These are phyloP conservation scores for Knoxia roxburghii DNA, from an alignment of 257 asterid species.

Conservation along the genomic window DNA sequence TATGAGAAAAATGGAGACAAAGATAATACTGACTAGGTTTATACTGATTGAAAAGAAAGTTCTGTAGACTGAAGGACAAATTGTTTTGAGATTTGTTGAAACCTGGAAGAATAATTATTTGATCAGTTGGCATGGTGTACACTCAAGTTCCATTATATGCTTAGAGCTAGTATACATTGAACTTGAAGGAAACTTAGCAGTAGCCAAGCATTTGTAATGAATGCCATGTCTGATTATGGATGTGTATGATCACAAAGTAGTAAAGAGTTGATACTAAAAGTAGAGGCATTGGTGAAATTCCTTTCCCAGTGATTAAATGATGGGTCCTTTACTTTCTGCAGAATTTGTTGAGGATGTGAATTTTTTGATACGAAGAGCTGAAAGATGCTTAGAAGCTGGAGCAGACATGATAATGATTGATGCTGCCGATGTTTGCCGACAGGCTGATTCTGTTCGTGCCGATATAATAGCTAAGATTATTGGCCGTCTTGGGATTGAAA, in stretches of 20 bases:
- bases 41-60: background rate
- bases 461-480: slow-evolving; percentile 76
- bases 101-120: too few species aligned
- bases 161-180: background rate
- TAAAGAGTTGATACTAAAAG: too few species aligned
- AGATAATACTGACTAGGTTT: background rate
- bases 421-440: slow-evolving; percentile 71
- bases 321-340: slow-evolving; percentile 26
- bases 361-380: slow-evolving; percentile 80
- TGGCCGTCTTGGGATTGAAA: slow-evolving; percentile 85
- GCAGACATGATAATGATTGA: slow-evolving; percentile 96
- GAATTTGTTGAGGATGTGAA: slow-evolving; percentile 87
- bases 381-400: slow-evolving; percentile 98
- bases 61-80: background rate
- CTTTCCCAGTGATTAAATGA: background rate
- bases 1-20: background rate
- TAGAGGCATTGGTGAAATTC: background rate
- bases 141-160: background rate
- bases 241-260: too few species aligned
- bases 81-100: background rate
- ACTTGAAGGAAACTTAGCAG: too few species aligned
- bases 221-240: too few species aligned
- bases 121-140: background rate
- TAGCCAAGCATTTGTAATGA: too few species aligned
- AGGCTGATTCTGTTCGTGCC: slow-evolving; percentile 65